A percentile compares a stretch with the other conserved stretches of the same genome.
Evolutionary conservation across 2,329 filamentous ascomycete species (phyloP).

Genomic region (Fusarium luffae): DNA sequence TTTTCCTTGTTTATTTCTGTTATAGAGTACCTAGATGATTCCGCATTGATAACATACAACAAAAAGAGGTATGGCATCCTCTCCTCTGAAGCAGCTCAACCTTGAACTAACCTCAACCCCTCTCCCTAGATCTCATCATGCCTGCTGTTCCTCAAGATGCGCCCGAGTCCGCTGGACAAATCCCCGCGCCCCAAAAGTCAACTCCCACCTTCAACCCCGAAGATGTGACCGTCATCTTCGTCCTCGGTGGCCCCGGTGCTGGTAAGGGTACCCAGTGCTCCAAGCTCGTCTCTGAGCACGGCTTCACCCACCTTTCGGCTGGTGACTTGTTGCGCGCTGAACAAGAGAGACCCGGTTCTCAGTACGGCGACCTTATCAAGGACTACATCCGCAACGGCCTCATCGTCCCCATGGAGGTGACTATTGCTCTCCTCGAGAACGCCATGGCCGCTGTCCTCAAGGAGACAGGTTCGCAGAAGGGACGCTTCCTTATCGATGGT

Average conservation of each 20-base stretch:
- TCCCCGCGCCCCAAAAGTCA: slow-evolving; percentile 61
- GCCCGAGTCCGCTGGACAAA: slow-evolving; percentile 45
- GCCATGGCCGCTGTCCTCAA: slow-evolving; percentile 81
- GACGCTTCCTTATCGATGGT: slow-evolving; percentile 81
- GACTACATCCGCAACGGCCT: slow-evolving; percentile 92
- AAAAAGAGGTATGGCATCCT: slow-evolving; percentile 15
- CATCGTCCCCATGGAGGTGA: slow-evolving; percentile 99
- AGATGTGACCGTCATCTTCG: slow-evolving; percentile 92
- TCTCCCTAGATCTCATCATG: slow-evolving; percentile 21
- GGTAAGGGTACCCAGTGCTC: slow-evolving; percentile 97
- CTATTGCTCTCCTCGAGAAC: slow-evolving; percentile 91
- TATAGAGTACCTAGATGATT: slow-evolving; percentile 5
- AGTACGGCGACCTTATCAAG: slow-evolving; percentile 94
- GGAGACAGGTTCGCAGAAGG: slow-evolving; percentile 60
- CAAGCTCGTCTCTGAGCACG: slow-evolving; percentile 86
- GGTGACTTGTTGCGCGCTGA: slow-evolving; percentile 94
- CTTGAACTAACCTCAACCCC: slow-evolving; percentile 8
- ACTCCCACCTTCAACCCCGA: slow-evolving; percentile 77
- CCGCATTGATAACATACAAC: slow-evolving; percentile 9
- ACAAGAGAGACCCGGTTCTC: slow-evolving; percentile 84
- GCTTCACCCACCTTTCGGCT: slow-evolving; percentile 92
- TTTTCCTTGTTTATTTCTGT: slow-evolving; percentile 4
- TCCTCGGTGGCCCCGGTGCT: slow-evolving; percentile 93
- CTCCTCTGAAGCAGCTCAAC: slow-evolving; percentile 18
- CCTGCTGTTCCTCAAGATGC: slow-evolving; percentile 30